Percentiles rank a stretch among this genome's conserved stretches.
phyloP scores from a whole-genome alignment of 208 protist species.

The Acanthamoeba divionensis region DNA sequence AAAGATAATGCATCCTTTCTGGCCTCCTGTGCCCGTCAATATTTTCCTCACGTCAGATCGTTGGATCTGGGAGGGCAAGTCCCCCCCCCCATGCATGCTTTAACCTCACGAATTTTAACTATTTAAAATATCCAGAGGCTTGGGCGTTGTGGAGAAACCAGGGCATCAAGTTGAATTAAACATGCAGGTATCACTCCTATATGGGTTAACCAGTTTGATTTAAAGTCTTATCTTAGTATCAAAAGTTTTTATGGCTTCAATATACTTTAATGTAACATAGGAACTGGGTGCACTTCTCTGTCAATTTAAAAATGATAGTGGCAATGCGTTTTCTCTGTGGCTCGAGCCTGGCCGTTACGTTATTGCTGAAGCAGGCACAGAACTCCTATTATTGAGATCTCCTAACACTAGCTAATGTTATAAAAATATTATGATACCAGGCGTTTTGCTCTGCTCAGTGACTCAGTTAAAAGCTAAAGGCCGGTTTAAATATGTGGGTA shows the following conservation, averaged over 20 bases:
- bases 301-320: not conserved
- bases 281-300: too few relatives aligned
- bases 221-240: not conserved
- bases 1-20: constrained; percentile 9
- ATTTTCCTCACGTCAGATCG: not conserved
- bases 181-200: constrained; percentile 1
- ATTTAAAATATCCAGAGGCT: not conserved
- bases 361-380: not conserved
- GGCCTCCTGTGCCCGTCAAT: not conserved
- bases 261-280: too few relatives aligned
- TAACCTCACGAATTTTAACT: not conserved
- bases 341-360: constrained; percentile 28
- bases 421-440: too few relatives aligned
- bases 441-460: constrained; percentile 35
- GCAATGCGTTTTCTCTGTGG: not conserved
- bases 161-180: not conserved
- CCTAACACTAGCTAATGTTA: not conserved
- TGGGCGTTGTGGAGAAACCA: not conserved
- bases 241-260: too few relatives aligned
- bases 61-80: constrained; percentile 30
- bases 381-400: not conserved
- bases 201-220: too few relatives aligned
- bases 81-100: not conserved
- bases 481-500: not conserved
- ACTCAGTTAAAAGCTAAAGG: constrained; percentile 50